Evolutionary conservation across 805 yeast species (phyloP).

Genomic region (Nakazawaea peltata): DNA sequence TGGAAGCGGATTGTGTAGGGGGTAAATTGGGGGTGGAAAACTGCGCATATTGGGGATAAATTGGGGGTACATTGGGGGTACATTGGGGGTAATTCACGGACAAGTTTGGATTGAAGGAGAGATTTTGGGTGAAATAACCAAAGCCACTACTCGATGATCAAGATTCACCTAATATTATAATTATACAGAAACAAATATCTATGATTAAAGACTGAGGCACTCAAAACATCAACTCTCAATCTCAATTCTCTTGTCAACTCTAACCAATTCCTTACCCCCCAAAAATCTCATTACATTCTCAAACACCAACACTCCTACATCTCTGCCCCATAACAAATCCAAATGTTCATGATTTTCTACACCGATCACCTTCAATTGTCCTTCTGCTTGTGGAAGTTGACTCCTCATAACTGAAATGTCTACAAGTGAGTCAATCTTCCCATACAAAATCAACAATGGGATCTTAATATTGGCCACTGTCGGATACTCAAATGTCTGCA

Average conservation of each 20-base stretch:
- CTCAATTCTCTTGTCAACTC: constrained; percentile 2
- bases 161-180: too few species aligned
- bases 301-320: constrained; percentile 43
- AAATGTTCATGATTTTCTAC: constrained; percentile 76
- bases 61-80: too few species aligned
- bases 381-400: constrained; percentile 2
- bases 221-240: background rate
- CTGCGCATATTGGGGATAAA: too few species aligned
- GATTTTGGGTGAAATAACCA: too few species aligned
- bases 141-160: too few species aligned
- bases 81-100: too few species aligned
- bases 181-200: too few species aligned
- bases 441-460: constrained; percentile 76
- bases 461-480: constrained; percentile 54
- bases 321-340: constrained; percentile 89
- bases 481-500: constrained; percentile 52
- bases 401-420: constrained; percentile 63
- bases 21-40: too few species aligned
- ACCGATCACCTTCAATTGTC: constrained; percentile 28
- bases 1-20: too few species aligned
- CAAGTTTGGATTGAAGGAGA: too few species aligned
- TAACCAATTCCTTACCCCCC: constrained; percentile 23
- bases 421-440: constrained; percentile 75
- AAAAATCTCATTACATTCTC: constrained; percentile 30
- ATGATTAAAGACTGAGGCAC: too few species aligned